Evolutionary conservation across 305 asterid species (phyloP), one percentile per base, ranked within the genome.

Genomic region (Lippia alba): DNA sequence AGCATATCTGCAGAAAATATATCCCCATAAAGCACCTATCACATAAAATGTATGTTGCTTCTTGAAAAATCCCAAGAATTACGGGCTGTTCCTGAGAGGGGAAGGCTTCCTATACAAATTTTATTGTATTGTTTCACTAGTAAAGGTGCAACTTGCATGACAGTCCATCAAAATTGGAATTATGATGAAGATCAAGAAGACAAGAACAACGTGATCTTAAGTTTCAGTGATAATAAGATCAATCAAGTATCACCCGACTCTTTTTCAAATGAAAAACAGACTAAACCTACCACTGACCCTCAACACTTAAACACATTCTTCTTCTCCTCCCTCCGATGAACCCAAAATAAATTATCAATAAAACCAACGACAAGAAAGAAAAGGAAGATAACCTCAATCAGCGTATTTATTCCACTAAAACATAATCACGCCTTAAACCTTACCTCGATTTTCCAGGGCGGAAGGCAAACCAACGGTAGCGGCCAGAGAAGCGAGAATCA

Each of bases 391-490:
- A 58, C 15, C 15, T 32, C 58, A 58, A 46, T 32, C 12, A 56
- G 40, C 15, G 34, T 50, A 54, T 8, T 24, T 24, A 1, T 24
- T n/a, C 46, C 40, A 18, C 18, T 60, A n/a, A 34, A 55, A 48
- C 58, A 46, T n/a, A 59, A n/a, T 17, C 63, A 64, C 36, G 57
- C 71, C 66, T 45, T 67, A 77, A 76, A 68, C 76, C 84, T 78
- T 59, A 92, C 98, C 98, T 83, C 50, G 80, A 74, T 73, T 90
- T 90, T 30, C 91, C 96, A 7, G 92, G 89, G n/a, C 81, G 84
- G 77, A 87, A 92, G n/a, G 76, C 72, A 64, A 87, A 70, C 91
- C 96, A 85, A 76, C 71, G 83, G 76, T 86, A 92, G 56, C 96
- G 96, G 65, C 91, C 94, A 7, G 85, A 51, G 80, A 90, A 92